Conservation (phyloP, 495 filamentous ascomycete genomes). For the Oidiodendron maius region DNA sequence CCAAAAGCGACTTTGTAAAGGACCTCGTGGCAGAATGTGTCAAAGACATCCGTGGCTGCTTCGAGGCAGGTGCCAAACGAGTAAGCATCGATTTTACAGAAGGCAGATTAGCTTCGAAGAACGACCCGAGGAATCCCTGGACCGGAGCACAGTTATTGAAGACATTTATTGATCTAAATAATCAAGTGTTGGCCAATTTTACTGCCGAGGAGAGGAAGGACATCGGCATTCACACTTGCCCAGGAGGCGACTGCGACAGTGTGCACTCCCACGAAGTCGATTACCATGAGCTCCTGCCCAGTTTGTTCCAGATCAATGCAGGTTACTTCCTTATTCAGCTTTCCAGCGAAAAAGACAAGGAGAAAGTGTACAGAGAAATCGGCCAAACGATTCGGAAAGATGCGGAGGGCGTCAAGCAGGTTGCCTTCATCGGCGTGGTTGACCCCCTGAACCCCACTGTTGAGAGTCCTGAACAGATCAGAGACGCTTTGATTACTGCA, state of each 20-base stretch:
- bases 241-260: conserved; percentile 38
- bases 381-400: conserved; percentile 30
- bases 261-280: conserved; percentile 36
- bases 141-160: conserved; percentile 32
- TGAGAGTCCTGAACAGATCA: conserved; percentile 32
- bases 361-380: conserved; percentile 32
- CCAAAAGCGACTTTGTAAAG: conserved; percentile 30
- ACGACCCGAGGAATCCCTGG: conserved; percentile 38
- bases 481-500: conserved; percentile 28
- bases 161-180: conserved; percentile 36
- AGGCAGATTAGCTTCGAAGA: conserved; percentile 32
- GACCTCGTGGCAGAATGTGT: conserved; percentile 39
- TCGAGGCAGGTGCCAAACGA: conserved; percentile 32
- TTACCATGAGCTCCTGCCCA: conserved; percentile 32
- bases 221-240: conserved; percentile 39
- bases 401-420: conserved; percentile 33
- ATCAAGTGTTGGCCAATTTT: conserved; percentile 32
- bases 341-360: conserved; percentile 31
- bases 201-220: conserved; percentile 28
- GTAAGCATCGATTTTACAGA: conserved; percentile 40
- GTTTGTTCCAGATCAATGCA: conserved; percentile 36
- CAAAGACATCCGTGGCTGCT: conserved; percentile 38
- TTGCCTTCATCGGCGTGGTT: conserved; percentile 34
- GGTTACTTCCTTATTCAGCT: conserved; percentile 39
- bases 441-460: conserved; percentile 31